Percentiles rank a stretch among this genome's conserved stretches.
phyloP scores from a whole-genome alignment of 306 rosid genomes.

The Ammopiptanthus mongolicus region DNA sequence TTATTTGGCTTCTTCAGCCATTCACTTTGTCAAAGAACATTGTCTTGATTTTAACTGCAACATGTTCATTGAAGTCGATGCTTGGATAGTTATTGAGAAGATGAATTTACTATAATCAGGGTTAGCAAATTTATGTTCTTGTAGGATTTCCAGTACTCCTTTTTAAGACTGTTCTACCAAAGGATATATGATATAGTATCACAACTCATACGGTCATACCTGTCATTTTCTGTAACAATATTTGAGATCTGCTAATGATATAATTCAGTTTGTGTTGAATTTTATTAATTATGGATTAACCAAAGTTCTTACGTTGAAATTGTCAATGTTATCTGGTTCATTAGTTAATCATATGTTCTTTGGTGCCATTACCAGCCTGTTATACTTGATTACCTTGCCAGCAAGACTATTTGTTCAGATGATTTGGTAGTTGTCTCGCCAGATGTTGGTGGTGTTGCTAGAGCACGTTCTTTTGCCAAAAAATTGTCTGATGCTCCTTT shows the following conservation, averaged over 20 bases:
- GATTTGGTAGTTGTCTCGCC: conserved; percentile 99
- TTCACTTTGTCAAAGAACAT: not conserved
- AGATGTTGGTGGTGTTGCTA: conserved; percentile 99
- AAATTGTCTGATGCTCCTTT: conserved; percentile 96
- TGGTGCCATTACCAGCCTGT: conserved; percentile 68
- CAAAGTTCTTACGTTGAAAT: not conserved
- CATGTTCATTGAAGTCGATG: not conserved
- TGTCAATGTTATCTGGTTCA: conserved; percentile 1
- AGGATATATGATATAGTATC: not conserved
- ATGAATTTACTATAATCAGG: not conserved
- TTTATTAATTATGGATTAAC: not conserved
- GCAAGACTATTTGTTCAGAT: conserved; percentile 86
- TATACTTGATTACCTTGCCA: conserved; percentile 96
- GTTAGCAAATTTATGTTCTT: conserved; percentile 1
- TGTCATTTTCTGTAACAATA: not conserved
- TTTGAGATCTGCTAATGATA: not conserved
- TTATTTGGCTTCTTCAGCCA: not conserved
- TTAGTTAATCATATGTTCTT: conserved; percentile 23
- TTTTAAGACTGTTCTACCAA: not conserved
- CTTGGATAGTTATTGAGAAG: not conserved
- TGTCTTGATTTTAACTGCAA: not conserved
- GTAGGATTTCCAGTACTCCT: not conserved
- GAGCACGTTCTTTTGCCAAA: conserved; percentile 98
- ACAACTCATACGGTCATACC: not conserved
- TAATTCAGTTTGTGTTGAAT: not conserved